Evolutionary conservation across 1,284 basidiomycete genomes (phyloP), one percentile per base, ranked within the genome.

Genomic region (Cystobasidium slooffiae): DNA sequence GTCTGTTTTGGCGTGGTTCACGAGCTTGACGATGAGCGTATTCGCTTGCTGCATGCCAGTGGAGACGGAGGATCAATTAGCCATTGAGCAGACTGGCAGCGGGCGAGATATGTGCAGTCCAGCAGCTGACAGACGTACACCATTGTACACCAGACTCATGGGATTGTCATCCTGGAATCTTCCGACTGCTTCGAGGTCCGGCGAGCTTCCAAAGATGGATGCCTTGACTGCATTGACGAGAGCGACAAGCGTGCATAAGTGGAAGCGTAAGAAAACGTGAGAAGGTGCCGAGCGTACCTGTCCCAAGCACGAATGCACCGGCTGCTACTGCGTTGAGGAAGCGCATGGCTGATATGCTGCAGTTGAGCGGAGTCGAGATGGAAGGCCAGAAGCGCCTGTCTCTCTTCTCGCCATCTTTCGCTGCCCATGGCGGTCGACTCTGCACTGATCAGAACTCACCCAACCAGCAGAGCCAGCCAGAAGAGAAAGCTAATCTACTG

Each of bases 1-100:
- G 3, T 74, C 59, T 16, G 75, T 72, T 3, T 58, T 63, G 2
- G 72, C 75, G 58, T 79, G 78, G 74, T 77, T 77, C 6, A 59
- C 43, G 12, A 79, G 56, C 49, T 70, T 66, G 46, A 79, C 51
- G 53, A 76, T 67, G 59, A 78, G 59, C 3, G 76, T 46, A 61
- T 77, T 78, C 16, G 70, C 43, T 62, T 73, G 62, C 64, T 66
- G 64, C 47, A 51, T 51, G 76, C 31, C 12, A 63, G 61, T 18
- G 14, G 37, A 41, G 39, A 49, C 14, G 46, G 46, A 3, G 46
- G 14, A n/a, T 49, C 46, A 12, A 49, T 49, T n/a, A 12, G n/a
- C 46, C 46, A 49, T 49, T 49, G 46, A 49, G 12, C 46, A 3
- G n/a, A 14, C 46, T n/a, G n/a, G n/a, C n/a, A n/a, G 46, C 14